phyloP scores from a whole-genome alignment of 257 asterid species.

The Gentiana macrophylla region DNA sequence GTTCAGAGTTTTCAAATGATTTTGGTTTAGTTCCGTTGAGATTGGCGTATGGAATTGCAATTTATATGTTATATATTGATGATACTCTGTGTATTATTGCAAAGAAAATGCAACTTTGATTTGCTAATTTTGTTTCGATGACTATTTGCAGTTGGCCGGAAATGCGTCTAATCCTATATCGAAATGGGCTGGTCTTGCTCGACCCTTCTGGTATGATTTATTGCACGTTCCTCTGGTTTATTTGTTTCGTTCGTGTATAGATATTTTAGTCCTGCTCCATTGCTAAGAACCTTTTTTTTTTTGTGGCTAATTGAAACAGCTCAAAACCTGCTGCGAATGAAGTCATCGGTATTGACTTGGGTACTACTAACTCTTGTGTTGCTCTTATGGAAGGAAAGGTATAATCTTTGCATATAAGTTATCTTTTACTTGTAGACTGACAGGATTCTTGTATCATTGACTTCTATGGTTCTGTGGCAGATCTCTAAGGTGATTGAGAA shows the following conservation, averaged over 20 bases:
- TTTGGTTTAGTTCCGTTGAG: neutral
- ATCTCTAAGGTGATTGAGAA: constrained; percentile 27
- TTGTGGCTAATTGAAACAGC: constrained; percentile 7
- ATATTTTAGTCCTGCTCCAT: neutral
- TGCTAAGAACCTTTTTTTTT: neutral
- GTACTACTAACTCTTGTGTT: constrained; percentile 33
- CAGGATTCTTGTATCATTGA: neutral
- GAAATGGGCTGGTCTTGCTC: constrained; percentile 16
- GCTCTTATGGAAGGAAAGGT: constrained; percentile 35
- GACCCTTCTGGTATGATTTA: constrained; percentile 26
- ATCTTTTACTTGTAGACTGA: neutral
- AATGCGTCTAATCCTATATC: constrained; percentile 11
- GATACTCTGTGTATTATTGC: neutral
- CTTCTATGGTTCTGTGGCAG: constrained; percentile 1
- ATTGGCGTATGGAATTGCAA: neutral
- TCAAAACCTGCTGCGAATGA: constrained; percentile 24
- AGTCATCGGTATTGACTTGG: constrained; percentile 27
- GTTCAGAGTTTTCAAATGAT: neutral
- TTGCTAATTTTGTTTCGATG: neutral
- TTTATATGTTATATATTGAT: neutral
- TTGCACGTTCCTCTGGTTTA: neutral
- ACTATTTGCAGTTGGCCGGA: constrained; percentile 20
- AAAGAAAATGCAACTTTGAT: neutral
- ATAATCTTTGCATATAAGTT: neutral
- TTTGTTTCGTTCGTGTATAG: neutral